Conservation (phyloP, 495 filamentous ascomycete species). For the Neurospora discreta region DNA sequence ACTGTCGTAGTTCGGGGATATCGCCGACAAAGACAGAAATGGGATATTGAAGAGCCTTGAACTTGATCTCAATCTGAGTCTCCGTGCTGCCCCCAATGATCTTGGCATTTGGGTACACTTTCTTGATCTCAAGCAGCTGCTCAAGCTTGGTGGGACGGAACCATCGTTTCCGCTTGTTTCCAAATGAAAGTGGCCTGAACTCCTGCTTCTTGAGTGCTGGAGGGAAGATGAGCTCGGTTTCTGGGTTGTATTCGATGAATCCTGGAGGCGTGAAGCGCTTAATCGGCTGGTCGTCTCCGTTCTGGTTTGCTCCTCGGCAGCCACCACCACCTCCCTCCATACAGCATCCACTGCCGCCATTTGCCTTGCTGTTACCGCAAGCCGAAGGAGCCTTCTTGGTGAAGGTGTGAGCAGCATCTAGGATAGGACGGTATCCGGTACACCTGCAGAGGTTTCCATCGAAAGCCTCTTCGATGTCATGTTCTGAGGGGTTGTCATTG, state of each 20-base stretch:
- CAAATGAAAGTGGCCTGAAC: constrained; percentile 72
- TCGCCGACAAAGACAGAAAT: constrained; percentile 89
- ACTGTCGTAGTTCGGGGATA: constrained; percentile 76
- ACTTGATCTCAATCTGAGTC: constrained; percentile 97
- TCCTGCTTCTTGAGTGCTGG: constrained; percentile 71
- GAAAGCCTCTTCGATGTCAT: constrained; percentile 79
- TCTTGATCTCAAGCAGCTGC: constrained; percentile 86
- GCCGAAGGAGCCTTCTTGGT: constrained; percentile 28
- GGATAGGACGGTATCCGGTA: constrained; percentile 87
- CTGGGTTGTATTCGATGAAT: constrained; percentile 86
- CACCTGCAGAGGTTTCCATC: constrained; percentile 95
- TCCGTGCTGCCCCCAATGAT: constrained; percentile 93
- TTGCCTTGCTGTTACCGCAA: constrained; percentile 48
- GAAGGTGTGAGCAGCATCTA: constrained; percentile 81
- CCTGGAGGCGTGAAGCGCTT: constrained; percentile 70
- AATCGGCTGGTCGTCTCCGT: constrained; percentile 38
- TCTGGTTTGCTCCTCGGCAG: constrained; percentile 44
- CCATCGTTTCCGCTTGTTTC: constrained; percentile 93
- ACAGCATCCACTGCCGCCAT: constrained; percentile 58
- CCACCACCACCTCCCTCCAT: constrained; percentile 47
- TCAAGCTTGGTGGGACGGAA: constrained; percentile 78
- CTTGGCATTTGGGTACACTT: constrained; percentile 73
- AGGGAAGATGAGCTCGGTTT: constrained; percentile 93
- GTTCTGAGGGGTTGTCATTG: constrained; percentile 52
- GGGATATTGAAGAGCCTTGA: constrained; percentile 86